Evolutionary conservation across 257 asterid genomes (phyloP), one percentile per base, ranked within the genome.

Genomic region (Ilex aquifolium): DNA sequence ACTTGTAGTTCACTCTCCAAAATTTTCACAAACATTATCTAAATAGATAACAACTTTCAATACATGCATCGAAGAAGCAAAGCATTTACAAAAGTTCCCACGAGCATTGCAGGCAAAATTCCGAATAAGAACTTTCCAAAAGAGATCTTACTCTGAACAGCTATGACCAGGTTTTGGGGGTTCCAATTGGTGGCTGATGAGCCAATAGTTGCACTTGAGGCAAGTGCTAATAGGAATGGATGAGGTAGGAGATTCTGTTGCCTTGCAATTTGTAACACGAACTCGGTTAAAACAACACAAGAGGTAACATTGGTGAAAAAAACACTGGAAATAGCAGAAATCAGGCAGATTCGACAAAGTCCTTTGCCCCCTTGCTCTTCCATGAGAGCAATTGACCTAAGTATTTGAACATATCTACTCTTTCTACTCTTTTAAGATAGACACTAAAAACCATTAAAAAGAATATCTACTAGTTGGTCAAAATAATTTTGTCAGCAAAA

Each of bases 121-220:
- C 99, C 96, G 13, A 76, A 48, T 44, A 87, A 59, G 58, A 89
- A 89, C 1, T 10, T 57, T 16, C 95, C 96, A n/a, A 92, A 92
- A 12, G 66, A 68, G 12, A 89, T 87, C 58, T 66, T 62, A 57
- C 97, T 90, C 56, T 68, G 82, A n/a, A 92, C 82, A 0, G 97
- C 99, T 16, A 92, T 92, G 14, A 92, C 99, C 49, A 89, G 65
- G 65, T 92, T 89, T 65, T 92, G 99, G 56, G 99, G 99, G 64
- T 92, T 92, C 99, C 99, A 32, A 92, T 89, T 0, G 96, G 96
- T 89, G 1, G 95, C 95, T 0, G 99, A 59, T 3, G 97, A 92
- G 1, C 97, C 97, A 31, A 92, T 89, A 57, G 89, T 92, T 0
- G 99, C 91, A 68, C 97, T 92, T 0, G 97, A 87, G 56, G 96